These are phyloP conservation scores for Pascua sp. DNA, from an alignment of 1,284 basidiomycete species.

Conservation along the genomic window DNA sequence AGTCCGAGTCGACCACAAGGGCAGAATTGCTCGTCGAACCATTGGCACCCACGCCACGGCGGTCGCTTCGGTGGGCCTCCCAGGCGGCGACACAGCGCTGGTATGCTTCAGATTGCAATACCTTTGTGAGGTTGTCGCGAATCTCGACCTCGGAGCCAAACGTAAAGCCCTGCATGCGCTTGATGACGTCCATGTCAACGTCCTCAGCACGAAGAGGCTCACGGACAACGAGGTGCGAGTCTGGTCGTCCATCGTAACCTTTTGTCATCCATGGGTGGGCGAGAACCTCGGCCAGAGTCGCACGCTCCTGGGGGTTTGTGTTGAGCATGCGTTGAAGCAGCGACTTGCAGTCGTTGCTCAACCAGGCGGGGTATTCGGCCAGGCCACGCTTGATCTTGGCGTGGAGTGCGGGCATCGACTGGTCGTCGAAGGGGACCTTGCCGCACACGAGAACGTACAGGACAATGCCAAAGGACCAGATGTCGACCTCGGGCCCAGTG, in stretches of 20 bases:
- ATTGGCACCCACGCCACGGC: conserved; percentile 22
- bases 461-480: conserved; percentile 98
- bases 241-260: conserved; percentile 74
- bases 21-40: conserved; percentile 22
- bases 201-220: conserved; percentile 83
- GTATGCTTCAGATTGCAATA: conserved; percentile 78
- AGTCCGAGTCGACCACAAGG: conserved; percentile 30
- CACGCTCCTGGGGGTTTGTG: conserved; percentile 81
- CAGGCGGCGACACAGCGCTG: conserved; percentile 67
- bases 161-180: conserved; percentile 93
- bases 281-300: conserved; percentile 81
- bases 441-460: conserved; percentile 96
- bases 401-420: conserved; percentile 97
- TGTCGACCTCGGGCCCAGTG: conserved; percentile 95
- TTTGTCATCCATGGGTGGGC: conserved; percentile 92
- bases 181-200: conserved; percentile 78
- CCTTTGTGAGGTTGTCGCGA: conserved; percentile 64
- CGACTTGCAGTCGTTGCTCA: conserved; percentile 93
- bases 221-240: conserved; percentile 79
- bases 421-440: conserved; percentile 98
- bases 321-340: conserved; percentile 93
- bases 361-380: conserved; percentile 96
- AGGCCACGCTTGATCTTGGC: conserved; percentile 98
- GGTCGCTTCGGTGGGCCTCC: conserved; percentile 64
- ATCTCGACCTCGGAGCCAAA: conserved; percentile 88